phyloP scores from a whole-genome alignment of 2,329 filamentous ascomycete species.

The Didymella arachidicola region DNA sequence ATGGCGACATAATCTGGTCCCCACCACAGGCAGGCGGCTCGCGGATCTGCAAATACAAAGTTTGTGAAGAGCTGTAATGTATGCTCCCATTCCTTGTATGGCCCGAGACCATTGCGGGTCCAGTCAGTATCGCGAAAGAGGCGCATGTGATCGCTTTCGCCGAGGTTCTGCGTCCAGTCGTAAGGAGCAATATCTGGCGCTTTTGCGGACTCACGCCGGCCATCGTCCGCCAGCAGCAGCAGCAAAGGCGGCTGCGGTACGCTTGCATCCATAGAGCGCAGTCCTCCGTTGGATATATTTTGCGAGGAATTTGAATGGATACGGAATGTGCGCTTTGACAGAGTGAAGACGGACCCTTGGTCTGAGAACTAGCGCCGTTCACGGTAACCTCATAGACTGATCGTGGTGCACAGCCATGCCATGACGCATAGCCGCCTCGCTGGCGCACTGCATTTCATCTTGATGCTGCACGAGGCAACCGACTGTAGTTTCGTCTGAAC shows the following conservation, averaged over 20 bases:
- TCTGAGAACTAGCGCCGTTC: too few species aligned
- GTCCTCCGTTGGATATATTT: background rate
- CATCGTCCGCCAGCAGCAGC: background rate
- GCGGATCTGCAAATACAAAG: constrained; percentile 37
- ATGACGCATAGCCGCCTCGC: background rate
- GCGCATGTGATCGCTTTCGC: constrained; percentile 32
- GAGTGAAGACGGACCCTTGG: background rate
- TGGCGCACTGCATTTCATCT: background rate
- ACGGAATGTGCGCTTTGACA: background rate
- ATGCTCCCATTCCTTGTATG: constrained; percentile 25
- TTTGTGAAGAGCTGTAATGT: constrained; percentile 33
- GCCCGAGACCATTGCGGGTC: constrained; percentile 29
- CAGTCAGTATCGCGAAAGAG: constrained; percentile 37
- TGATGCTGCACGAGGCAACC: background rate
- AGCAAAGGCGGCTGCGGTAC: background rate
- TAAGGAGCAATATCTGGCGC: background rate
- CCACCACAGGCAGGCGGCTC: constrained; percentile 39
- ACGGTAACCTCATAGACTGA: too few species aligned
- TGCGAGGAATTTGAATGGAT: background rate
- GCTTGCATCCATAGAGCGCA: background rate
- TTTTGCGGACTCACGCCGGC: background rate
- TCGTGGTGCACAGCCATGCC: background rate
- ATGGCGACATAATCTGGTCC: constrained; percentile 36
- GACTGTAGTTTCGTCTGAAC: background rate
- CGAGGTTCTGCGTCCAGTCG: constrained; percentile 35